Conservation (phyloP, 2,329 filamentous ascomycete species). For the Chaetomiaceae sp. region DNA sequence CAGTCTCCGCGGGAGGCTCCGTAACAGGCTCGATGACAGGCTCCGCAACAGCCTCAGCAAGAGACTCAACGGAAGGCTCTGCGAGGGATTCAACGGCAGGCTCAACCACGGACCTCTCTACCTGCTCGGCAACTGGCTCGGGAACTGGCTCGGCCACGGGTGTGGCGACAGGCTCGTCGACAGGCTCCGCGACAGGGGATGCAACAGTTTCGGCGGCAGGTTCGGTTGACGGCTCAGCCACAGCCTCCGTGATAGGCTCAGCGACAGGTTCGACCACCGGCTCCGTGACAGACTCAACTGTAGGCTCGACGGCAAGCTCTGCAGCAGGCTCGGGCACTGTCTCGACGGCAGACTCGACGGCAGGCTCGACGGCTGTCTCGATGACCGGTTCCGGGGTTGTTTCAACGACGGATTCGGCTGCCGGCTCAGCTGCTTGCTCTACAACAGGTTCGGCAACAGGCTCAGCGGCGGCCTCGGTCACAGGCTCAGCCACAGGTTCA, state of each 20-base stretch:
- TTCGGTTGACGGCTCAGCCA: slow-evolving; percentile 33
- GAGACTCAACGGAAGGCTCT: slow-evolving; percentile 6
- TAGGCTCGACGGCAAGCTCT: slow-evolving; percentile 2
- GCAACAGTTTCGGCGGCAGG: too few relatives aligned
- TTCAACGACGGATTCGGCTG: too few relatives aligned
- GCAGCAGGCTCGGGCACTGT: background rate
- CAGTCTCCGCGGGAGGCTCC: background rate
- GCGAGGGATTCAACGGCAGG: slow-evolving; percentile 3
- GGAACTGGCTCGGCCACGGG: background rate
- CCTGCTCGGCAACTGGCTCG: background rate
- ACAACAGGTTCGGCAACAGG: background rate
- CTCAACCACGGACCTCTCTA: background rate
- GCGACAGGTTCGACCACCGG: background rate
- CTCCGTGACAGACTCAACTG: background rate
- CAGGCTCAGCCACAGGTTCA: background rate
- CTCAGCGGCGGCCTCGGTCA: slow-evolving; percentile 4
- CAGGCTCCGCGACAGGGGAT: background rate
- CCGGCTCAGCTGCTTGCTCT: too few relatives aligned
- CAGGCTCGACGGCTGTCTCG: too few relatives aligned
- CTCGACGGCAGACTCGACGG: background rate
- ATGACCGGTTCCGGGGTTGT: too few relatives aligned
- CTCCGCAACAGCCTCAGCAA: slow-evolving; percentile 7
- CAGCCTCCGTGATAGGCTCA: background rate
- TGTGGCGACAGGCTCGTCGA: too few relatives aligned
- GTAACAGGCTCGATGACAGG: background rate